phyloP scores from a whole-genome alignment of 139 green algal genomes.

The Dunaliella primolecta region DNA sequence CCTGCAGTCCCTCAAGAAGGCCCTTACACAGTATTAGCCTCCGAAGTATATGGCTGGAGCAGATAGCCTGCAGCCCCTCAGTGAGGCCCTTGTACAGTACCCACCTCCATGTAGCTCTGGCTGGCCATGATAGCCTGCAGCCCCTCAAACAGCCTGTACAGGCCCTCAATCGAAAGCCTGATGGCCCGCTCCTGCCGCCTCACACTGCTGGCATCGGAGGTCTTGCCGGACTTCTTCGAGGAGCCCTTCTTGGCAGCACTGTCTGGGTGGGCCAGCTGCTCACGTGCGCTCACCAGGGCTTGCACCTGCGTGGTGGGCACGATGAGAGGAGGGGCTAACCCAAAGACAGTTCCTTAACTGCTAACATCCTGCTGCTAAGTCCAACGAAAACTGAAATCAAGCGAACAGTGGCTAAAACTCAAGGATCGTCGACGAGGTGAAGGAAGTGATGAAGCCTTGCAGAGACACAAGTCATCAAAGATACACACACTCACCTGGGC shows the following conservation, averaged over 20 bases:
- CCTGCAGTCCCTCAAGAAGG: not conserved
- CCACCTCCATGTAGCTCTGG: conserved; percentile 48
- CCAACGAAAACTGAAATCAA: no score
- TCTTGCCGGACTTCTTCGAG: conserved; percentile 11
- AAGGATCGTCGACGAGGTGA: no score
- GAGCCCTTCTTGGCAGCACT: not conserved
- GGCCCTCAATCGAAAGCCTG: conserved; percentile 24
- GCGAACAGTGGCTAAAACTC: no score
- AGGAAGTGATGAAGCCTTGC: no score
- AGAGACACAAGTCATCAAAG: no score
- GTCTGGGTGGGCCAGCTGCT: conserved; percentile 3
- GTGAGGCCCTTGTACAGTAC: no score
- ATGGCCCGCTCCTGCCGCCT: conserved; percentile 17
- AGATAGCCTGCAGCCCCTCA: no score
- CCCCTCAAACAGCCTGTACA: conserved; percentile 48
- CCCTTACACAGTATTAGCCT: no score
- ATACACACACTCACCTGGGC: not conserved
- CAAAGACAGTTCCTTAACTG: no score
- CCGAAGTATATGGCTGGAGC: no score
- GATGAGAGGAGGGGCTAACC: not conserved
- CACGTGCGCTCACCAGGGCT: not conserved
- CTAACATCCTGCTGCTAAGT: no score
- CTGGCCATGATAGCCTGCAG: conserved; percentile 50
- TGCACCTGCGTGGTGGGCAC: not conserved
- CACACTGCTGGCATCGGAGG: not conserved